These are phyloP conservation scores for Xylaria castorea DNA, from an alignment of 495 filamentous ascomycete species.

Conservation along the genomic window DNA sequence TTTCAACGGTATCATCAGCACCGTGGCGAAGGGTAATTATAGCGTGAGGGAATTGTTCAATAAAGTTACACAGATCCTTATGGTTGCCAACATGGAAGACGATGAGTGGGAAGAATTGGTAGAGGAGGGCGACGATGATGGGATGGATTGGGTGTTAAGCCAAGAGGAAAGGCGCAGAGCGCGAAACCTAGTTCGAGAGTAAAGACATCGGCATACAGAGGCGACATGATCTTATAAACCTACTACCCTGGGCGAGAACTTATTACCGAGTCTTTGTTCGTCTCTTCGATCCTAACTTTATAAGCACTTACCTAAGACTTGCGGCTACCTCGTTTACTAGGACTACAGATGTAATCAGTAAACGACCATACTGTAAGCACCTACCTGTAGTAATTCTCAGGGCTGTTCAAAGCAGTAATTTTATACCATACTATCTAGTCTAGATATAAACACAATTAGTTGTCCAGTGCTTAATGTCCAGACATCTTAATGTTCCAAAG, in stretches of 20 bases:
- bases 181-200: slow-evolving; percentile 54
- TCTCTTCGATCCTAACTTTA: background rate
- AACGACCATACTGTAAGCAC: background rate
- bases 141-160: slow-evolving; percentile 60
- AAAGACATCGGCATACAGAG: slow-evolving; percentile 21
- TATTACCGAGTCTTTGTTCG: slow-evolving; percentile 4
- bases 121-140: slow-evolving; percentile 48
- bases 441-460: background rate
- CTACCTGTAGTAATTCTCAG: background rate
- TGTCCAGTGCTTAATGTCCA: background rate
- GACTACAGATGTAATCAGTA: background rate
- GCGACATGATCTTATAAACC: slow-evolving; percentile 16
- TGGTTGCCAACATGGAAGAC: slow-evolving; percentile 96
- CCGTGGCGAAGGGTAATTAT: slow-evolving; percentile 80
- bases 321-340: background rate
- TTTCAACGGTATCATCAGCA: slow-evolving; percentile 76
- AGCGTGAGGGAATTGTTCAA: slow-evolving; percentile 80
- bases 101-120: slow-evolving; percentile 89
- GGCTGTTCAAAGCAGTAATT: background rate
- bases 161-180: slow-evolving; percentile 61
- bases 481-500: too few relatives aligned
- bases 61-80: slow-evolving; percentile 80
- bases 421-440: background rate
- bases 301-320: background rate
- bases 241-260: slow-evolving; percentile 9